Evolutionary conservation across 164 flowering plant species (phyloP).

Genomic region (Sedum album): DNA sequence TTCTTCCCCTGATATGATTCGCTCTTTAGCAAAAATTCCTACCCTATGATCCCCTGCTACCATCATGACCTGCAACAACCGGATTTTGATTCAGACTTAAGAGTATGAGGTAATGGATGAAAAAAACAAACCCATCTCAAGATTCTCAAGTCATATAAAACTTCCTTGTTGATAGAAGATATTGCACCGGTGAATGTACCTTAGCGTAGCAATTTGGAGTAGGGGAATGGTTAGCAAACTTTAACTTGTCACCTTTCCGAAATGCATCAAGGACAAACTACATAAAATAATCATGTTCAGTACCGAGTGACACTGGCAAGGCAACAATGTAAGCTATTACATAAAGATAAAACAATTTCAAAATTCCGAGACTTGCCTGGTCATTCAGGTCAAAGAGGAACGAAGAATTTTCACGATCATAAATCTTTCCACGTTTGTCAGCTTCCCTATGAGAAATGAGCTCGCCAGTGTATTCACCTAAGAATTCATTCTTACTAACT

Average conservation of each 20-base stretch:
- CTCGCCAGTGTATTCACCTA: conserved; percentile 98
- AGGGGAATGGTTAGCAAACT: conserved; percentile 97
- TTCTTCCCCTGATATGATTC: conserved; percentile 85
- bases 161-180: not conserved
- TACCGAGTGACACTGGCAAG: not conserved
- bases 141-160: no score
- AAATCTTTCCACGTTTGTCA: conserved; percentile 97
- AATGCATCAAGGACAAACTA: conserved; percentile 98
- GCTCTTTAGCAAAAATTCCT: conserved; percentile 94
- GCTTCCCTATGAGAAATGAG: conserved; percentile 96
- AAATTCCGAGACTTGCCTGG: conserved; percentile 66
- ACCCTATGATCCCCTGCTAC: conserved; percentile 98
- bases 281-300: conserved; percentile 9
- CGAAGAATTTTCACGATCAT: conserved; percentile 94
- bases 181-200: conserved; percentile 26
- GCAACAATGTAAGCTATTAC: no score
- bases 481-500: conserved; percentile 87
- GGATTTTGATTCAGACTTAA: no score
- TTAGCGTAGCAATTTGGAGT: conserved; percentile 98
- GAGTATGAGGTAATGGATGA: no score
- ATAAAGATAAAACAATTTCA: no score
- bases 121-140: not conserved
- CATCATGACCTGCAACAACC: conserved; percentile 71
- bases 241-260: conserved; percentile 91
- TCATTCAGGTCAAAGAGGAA: conserved; percentile 96